These are phyloP conservation scores for Gossypium davidsonii DNA, from an alignment of 441 rosid species.

Conservation along the genomic window DNA sequence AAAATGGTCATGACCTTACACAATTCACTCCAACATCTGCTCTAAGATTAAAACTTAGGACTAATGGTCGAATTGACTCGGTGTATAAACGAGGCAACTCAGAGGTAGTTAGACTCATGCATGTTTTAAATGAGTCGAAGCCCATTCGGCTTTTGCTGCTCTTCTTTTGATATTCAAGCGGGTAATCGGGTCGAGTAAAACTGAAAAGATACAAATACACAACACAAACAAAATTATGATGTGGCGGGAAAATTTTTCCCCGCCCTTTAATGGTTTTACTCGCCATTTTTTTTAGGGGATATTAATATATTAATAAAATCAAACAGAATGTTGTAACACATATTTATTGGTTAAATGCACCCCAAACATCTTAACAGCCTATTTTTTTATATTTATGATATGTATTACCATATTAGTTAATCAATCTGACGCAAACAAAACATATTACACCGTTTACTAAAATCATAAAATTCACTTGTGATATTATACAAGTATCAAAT, in stretches of 20 bases:
- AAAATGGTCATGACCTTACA: neutral
- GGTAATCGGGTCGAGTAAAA: neutral
- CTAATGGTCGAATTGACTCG: neutral
- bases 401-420: too few relatives aligned
- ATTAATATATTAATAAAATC: too few relatives aligned
- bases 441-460: too few relatives aligned
- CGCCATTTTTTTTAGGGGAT: neutral
- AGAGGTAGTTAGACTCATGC: neutral
- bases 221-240: neutral
- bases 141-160: neutral
- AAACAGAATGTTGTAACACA: too few relatives aligned
- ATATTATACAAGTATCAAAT: too few relatives aligned
- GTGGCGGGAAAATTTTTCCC: slow-evolving; percentile 11
- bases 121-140: neutral
- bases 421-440: too few relatives aligned
- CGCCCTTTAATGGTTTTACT: neutral
- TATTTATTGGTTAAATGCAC: too few relatives aligned
- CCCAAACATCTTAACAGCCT: too few relatives aligned
- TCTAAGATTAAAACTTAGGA: neutral
- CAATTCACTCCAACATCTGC: neutral
- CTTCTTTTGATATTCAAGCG: neutral
- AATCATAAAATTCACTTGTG: too few relatives aligned
- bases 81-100: neutral
- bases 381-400: too few relatives aligned
- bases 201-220: neutral